Conservation (phyloP, 2,329 filamentous ascomycete genomes). For the Corynespora cassiicola region DNA sequence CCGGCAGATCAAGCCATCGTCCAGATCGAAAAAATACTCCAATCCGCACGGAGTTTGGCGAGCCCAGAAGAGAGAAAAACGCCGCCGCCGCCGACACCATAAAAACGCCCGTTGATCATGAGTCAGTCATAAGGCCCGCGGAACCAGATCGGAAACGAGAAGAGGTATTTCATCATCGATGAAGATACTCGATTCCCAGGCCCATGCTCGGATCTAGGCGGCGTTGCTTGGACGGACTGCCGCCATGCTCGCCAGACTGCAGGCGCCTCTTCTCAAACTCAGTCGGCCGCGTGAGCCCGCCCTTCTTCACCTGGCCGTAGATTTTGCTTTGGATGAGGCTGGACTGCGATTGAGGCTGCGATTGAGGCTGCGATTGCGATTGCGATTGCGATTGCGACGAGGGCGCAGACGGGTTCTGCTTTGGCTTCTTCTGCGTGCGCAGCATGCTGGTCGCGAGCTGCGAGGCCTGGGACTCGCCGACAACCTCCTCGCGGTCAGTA, state of each 20-base stretch:
- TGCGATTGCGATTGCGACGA: slow-evolving; percentile 42
- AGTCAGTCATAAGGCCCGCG: too few relatives aligned
- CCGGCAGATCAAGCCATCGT: too few relatives aligned
- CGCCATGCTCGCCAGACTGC: slow-evolving; percentile 33
- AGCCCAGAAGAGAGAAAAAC: too few relatives aligned
- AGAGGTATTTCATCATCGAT: too few relatives aligned
- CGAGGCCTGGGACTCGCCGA: slow-evolving; percentile 78
- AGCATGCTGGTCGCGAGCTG: slow-evolving; percentile 79
- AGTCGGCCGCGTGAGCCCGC: slow-evolving; percentile 39
- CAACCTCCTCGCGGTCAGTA: slow-evolving; percentile 70
- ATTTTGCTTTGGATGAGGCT: slow-evolving; percentile 65
- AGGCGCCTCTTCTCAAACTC: slow-evolving; percentile 41
- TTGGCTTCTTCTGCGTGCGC: slow-evolving; percentile 60
- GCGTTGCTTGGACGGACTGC: slow-evolving; percentile 56
- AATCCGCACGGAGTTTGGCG: too few relatives aligned
- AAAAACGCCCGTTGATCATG: too few relatives aligned
- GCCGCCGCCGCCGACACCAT: too few relatives aligned
- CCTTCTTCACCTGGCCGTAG: slow-evolving; percentile 67
- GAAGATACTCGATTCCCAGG: too few relatives aligned
- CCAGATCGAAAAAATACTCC: too few relatives aligned
- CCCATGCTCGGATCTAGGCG: slow-evolving; percentile 59
- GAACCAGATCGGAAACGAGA: too few relatives aligned
- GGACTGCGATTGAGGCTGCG: too few relatives aligned
- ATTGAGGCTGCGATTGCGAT: too few relatives aligned
- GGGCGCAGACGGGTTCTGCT: slow-evolving; percentile 35